A percentile compares a stretch with the other conserved stretches of the same genome.
phyloP scores from a whole-genome alignment of 306 rosid species.

The Ceratonia siliqua region DNA sequence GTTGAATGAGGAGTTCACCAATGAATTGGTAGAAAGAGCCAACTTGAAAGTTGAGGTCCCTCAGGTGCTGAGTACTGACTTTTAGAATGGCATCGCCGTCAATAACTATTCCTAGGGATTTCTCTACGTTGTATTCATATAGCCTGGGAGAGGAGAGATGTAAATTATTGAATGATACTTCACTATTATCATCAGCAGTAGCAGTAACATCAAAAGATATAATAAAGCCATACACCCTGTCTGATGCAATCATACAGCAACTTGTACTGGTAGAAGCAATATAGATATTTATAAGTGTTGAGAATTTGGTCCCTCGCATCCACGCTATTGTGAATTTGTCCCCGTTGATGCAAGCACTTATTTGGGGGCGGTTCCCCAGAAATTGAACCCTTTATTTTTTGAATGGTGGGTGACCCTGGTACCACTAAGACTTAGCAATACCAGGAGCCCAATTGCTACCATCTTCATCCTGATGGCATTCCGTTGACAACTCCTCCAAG shows the following conservation, averaged over 20 bases:
- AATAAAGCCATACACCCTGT: not conserved
- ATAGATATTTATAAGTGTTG: conserved; percentile 4
- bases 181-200: not conserved
- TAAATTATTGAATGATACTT: conserved; percentile 18
- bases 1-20: conserved; percentile 71
- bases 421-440: too few species aligned
- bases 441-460: too few species aligned
- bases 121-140: conserved; percentile 60
- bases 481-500: not conserved
- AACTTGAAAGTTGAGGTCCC: conserved; percentile 59
- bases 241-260: conserved; percentile 28
- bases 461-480: too few species aligned
- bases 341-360: too few species aligned
- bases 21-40: conserved; percentile 85
- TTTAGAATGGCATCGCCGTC: conserved; percentile 57
- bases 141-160: conserved; percentile 46
- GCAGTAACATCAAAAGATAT: conserved; percentile 12
- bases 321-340: too few species aligned
- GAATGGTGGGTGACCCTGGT: too few species aligned
- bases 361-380: too few species aligned
- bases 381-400: too few species aligned
- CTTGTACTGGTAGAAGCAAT: not conserved
- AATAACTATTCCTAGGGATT: conserved; percentile 56
- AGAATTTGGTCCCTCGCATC: too few species aligned
- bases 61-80: conserved; percentile 60